phyloP scores from a whole-genome alignment of 1,284 basidiomycete species.

The Trichosporon sp. region DNA sequence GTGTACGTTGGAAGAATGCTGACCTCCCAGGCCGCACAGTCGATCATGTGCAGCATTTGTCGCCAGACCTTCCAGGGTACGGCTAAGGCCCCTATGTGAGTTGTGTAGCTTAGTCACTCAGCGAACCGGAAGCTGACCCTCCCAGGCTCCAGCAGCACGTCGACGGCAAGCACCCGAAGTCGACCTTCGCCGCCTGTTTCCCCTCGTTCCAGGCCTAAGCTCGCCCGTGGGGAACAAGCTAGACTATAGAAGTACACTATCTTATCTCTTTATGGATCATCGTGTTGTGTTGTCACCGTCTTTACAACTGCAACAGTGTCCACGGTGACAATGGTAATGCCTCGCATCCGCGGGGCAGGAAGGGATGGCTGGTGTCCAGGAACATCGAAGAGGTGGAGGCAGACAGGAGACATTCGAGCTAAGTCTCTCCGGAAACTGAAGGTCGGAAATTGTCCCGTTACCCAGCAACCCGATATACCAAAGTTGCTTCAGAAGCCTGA shows the following conservation, averaged over 20 bases:
- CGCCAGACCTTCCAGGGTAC: conserved; percentile 60
- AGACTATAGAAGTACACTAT: conserved; percentile 1
- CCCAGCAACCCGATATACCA: not conserved
- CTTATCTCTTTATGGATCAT: conserved; percentile 4
- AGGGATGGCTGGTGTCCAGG: not conserved
- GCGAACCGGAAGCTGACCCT: not conserved
- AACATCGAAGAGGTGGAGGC: not conserved
- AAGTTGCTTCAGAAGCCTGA: not conserved
- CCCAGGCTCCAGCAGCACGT: conserved; percentile 47
- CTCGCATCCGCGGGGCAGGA: not conserved
- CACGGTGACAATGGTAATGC: not conserved
- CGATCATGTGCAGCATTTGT: conserved; percentile 59
- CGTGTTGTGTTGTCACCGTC: conserved; percentile 7
- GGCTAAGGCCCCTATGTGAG: conserved; percentile 56
- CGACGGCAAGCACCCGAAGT: conserved; percentile 47
- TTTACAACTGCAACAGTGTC: not conserved
- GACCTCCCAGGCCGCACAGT: conserved; percentile 53
- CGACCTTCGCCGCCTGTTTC: conserved; percentile 45
- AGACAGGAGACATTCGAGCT: not conserved
- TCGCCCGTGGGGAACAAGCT: not conserved
- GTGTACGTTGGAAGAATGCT: not conserved
- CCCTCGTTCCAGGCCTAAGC: conserved; percentile 39
- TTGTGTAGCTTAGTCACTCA: not conserved
- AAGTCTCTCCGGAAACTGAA: not conserved
- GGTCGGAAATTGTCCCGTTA: not conserved